Evolutionary conservation across 306 rosid genomes (phyloP).

Genomic region (Elaeagnus macrophylla): DNA sequence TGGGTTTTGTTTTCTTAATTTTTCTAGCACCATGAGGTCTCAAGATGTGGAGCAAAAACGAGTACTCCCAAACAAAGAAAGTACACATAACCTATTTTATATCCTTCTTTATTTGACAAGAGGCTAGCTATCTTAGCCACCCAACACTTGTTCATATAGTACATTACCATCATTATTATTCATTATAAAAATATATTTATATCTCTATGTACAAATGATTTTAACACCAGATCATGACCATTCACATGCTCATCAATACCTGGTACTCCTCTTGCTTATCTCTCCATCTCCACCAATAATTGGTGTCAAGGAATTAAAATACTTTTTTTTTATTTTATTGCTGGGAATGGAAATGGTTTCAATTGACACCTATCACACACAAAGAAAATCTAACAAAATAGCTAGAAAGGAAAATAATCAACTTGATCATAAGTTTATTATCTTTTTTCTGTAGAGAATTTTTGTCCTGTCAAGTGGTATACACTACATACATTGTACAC

Average conservation of each 20-base stretch:
- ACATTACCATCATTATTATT: constrained; percentile 31
- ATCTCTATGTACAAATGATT: constrained; percentile 34
- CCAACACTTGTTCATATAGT: constrained; percentile 4
- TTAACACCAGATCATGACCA: constrained; percentile 21
- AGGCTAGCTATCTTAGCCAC: background rate
- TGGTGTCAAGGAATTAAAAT: constrained; percentile 34
- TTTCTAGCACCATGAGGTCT: background rate
- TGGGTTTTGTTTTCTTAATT: background rate
- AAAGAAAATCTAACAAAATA: no score
- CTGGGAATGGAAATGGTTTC: background rate
- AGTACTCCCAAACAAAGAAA: background rate
- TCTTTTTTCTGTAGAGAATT: no score
- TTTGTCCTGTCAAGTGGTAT: no score
- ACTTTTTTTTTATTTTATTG: background rate
- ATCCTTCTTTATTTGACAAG: no score
- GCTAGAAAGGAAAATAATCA: no score
- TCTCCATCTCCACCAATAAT: constrained; percentile 46
- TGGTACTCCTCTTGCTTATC: constrained; percentile 38
- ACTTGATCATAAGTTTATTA: no score
- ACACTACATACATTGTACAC: no score
- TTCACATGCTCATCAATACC: constrained; percentile 49
- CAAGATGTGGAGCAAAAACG: background rate
- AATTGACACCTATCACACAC: no score
- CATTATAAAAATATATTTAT: constrained; percentile 28
- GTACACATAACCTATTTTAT: background rate